Conservation (phyloP, 2,329 filamentous ascomycete genomes). For the Calonectria naviculata region DNA sequence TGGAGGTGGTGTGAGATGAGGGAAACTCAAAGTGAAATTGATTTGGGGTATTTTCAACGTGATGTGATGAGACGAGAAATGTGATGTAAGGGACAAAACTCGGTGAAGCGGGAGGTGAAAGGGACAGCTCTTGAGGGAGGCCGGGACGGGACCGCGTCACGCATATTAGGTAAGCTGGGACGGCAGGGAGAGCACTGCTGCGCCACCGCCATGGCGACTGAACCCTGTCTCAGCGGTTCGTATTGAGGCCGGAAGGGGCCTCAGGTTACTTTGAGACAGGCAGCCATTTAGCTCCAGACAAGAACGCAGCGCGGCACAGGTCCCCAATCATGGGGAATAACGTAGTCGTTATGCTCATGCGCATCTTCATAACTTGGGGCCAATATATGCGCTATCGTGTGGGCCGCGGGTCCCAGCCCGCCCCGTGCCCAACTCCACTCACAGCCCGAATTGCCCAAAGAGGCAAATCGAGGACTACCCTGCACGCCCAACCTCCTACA, state of each 20-base stretch:
- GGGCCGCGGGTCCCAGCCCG: not conserved
- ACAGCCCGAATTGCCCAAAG: not conserved
- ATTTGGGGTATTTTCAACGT: not conserved
- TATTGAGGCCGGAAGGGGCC: not conserved
- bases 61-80: not conserved
- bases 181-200: slow-evolving; percentile 24
- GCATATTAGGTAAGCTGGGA: slow-evolving; percentile 18
- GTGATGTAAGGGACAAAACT: not conserved
- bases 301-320: not conserved
- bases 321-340: not conserved
- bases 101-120: not conserved
- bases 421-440: not conserved
- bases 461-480: not conserved
- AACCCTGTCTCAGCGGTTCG: not conserved
- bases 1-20: slow-evolving; percentile 28
- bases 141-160: slow-evolving; percentile 8
- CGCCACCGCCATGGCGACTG: slow-evolving; percentile 18
- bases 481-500: not conserved
- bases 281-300: not conserved
- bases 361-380: not conserved
- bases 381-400: not conserved
- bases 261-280: not conserved
- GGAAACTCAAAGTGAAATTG: not conserved
- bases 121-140: slow-evolving; percentile 2
- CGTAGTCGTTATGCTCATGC: not conserved